Evolutionary conservation across 2,329 filamentous ascomycete species (phyloP).

Genomic region (Fusarium sp.): DNA sequence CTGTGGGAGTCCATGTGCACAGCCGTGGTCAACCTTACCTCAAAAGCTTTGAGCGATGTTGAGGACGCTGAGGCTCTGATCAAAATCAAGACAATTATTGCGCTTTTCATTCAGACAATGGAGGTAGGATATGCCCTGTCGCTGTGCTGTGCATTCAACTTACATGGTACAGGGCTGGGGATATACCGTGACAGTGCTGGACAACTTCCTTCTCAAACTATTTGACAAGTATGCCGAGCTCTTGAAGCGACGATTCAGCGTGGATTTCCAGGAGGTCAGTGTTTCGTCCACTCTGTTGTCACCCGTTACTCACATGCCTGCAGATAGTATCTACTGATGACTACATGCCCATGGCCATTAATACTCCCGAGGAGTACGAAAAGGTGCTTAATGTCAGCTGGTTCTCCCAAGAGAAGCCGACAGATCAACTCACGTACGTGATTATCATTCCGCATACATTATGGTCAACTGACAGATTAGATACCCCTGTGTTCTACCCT

Average conservation of each 20-base stretch:
- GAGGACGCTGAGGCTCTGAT: slow-evolving; percentile 89
- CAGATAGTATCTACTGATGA: slow-evolving; percentile 90
- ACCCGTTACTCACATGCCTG: slow-evolving; percentile 15
- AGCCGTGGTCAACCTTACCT: slow-evolving; percentile 85
- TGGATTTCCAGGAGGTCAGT: slow-evolving; percentile 90
- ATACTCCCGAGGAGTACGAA: slow-evolving; percentile 90
- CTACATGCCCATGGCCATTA: slow-evolving; percentile 99
- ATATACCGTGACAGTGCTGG: slow-evolving; percentile 86
- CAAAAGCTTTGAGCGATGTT: slow-evolving; percentile 83
- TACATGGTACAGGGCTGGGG: slow-evolving; percentile 91
- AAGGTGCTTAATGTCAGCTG: slow-evolving; percentile 97
- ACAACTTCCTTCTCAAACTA: slow-evolving; percentile 86
- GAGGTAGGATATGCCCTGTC: slow-evolving; percentile 85
- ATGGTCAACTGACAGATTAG: slow-evolving; percentile 58
- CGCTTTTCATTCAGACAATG: slow-evolving; percentile 98
- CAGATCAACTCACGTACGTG: slow-evolving; percentile 80
- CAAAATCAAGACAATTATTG: slow-evolving; percentile 95
- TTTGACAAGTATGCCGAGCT: slow-evolving; percentile 96
- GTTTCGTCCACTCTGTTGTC: background rate
- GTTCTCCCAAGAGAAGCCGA: slow-evolving; percentile 87
- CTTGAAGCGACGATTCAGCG: slow-evolving; percentile 90
- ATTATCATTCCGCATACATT: background rate
- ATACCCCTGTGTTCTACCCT: slow-evolving; percentile 95
- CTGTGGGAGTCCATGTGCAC: slow-evolving; percentile 99
- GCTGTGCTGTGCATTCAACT: slow-evolving; percentile 68